A percentile compares a stretch with the other conserved stretches of the same genome.
Evolutionary conservation across 2,329 filamentous ascomycete species (phyloP).

Genomic region (Lojkania enalia): DNA sequence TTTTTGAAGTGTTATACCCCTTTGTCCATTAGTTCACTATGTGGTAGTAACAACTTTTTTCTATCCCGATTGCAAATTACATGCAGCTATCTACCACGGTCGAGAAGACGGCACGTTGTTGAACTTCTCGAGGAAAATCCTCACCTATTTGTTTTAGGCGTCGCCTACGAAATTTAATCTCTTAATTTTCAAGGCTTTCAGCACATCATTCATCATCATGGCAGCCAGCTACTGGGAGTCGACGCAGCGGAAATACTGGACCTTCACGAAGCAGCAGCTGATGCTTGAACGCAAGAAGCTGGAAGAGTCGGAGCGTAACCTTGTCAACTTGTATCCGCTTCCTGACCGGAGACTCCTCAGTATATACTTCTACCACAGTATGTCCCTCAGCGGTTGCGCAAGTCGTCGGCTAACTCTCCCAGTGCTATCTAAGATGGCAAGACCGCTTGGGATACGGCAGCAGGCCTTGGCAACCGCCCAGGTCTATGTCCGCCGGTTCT

Average conservation of each 20-base stretch:
- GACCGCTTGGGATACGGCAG: conserved; percentile 82
- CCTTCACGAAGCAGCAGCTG: conserved; percentile 82
- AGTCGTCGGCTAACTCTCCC: conserved; percentile 2
- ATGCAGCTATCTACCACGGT: too few species aligned
- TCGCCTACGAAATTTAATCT: too few species aligned
- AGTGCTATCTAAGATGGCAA: conserved; percentile 79
- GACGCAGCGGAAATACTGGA: conserved; percentile 87
- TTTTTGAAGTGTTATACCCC: too few species aligned
- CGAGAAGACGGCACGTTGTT: too few species aligned
- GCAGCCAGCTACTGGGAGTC: conserved; percentile 97
- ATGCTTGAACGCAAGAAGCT: conserved; percentile 74
- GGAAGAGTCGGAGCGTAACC: conserved; percentile 72
- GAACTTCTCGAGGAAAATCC: too few species aligned
- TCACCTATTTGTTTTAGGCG: too few species aligned
- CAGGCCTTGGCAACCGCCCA: conserved; percentile 94
- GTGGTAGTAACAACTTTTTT: too few species aligned
- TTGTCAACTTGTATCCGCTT: conserved; percentile 78
- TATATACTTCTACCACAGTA: conserved; percentile 91
- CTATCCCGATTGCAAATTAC: too few species aligned
- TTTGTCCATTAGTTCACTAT: too few species aligned
- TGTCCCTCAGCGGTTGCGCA: conserved; percentile 33
- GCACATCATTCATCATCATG: conserved; percentile 59
- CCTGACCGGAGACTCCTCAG: conserved; percentile 80
- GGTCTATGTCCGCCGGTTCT: conserved; percentile 93
- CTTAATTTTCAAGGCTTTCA: too few species aligned